These are phyloP conservation scores for Starmerella ratchasimensis DNA, from an alignment of 805 yeast species.

Conservation along the genomic window DNA sequence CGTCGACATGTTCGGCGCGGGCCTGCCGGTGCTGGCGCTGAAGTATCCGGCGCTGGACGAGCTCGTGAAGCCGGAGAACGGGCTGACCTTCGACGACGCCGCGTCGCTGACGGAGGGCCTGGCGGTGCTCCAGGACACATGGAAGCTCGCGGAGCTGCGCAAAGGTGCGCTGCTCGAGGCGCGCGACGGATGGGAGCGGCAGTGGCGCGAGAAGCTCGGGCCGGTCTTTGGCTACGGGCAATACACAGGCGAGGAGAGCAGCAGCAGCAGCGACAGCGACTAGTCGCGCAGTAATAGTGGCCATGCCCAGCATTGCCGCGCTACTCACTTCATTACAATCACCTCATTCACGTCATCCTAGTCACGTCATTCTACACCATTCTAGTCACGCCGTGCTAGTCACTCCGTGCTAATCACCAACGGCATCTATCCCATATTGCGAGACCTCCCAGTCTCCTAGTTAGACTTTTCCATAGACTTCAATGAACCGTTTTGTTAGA, in stretches of 20 bases:
- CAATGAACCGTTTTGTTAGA: no score
- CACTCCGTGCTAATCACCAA: no score
- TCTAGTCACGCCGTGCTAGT: no score
- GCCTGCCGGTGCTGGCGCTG: constrained; percentile 76
- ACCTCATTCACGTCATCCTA: no score
- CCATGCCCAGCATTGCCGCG: no score
- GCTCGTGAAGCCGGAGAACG: constrained; percentile 62
- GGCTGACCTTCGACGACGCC: constrained; percentile 39
- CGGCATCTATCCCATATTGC: no score
- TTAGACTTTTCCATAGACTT: not conserved
- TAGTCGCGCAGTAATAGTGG: not conserved
- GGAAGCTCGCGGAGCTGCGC: constrained; percentile 32
- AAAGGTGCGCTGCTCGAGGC: constrained; percentile 68
- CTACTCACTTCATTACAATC: no score
- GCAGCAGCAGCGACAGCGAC: constrained; percentile 16
- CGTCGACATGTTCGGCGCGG: constrained; percentile 91
- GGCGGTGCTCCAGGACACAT: constrained; percentile 24
- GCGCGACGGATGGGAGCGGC: constrained; percentile 52
- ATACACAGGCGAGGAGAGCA: constrained; percentile 20
- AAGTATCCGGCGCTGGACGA: constrained; percentile 67
- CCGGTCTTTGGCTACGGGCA: constrained; percentile 30
- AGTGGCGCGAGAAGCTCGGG: constrained; percentile 49
- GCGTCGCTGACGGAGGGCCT: constrained; percentile 35
- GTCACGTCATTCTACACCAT: no score
- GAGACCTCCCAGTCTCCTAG: not conserved